Evolutionary conservation across 148 eudicot genomes (phyloP).

Genomic region (Heliosperma pusillum): DNA sequence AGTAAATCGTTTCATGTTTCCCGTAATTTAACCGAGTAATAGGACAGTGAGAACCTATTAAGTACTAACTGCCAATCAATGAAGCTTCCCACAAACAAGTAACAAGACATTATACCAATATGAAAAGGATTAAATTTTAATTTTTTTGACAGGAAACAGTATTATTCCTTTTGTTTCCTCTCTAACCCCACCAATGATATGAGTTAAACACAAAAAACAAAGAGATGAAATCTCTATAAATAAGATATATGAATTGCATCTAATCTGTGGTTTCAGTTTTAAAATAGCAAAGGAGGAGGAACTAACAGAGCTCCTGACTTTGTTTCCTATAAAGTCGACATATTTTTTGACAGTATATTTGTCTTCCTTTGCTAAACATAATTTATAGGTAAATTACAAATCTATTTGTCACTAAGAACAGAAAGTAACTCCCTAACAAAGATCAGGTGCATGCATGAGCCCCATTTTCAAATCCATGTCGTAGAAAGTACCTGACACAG

Average conservation of each 20-base stretch:
- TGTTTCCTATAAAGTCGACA: constrained; percentile 29
- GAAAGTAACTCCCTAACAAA: constrained; percentile 3
- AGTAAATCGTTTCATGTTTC: background rate
- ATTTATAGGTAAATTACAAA: background rate
- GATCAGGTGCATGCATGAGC: constrained; percentile 12
- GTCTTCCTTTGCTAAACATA: constrained; percentile 9
- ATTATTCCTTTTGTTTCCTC: constrained; percentile 11
- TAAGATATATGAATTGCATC: constrained; percentile 8
- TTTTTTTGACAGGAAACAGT: constrained; percentile 8
- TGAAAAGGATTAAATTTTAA: constrained; percentile 2
- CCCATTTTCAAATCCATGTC: constrained; percentile 6
- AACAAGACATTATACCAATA: constrained; percentile 2
- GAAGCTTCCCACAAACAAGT: background rate
- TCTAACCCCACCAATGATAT: constrained; percentile 7
- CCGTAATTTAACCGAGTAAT: background rate
- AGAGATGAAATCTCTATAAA: background rate
- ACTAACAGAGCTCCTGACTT: constrained; percentile 10
- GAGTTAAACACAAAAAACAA: background rate
- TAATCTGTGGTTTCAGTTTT: background rate
- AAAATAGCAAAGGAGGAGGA: constrained; percentile 6
- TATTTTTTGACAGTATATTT: constrained; percentile 12
- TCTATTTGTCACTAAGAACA: constrained; percentile 22
- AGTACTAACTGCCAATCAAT: background rate
- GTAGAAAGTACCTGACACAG: constrained; percentile 21
- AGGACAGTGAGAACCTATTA: too few relatives aligned